Evolutionary conservation across 2,329 filamentous ascomycete genomes (phyloP).

Genomic region (Paraconiothyrium sp.): DNA sequence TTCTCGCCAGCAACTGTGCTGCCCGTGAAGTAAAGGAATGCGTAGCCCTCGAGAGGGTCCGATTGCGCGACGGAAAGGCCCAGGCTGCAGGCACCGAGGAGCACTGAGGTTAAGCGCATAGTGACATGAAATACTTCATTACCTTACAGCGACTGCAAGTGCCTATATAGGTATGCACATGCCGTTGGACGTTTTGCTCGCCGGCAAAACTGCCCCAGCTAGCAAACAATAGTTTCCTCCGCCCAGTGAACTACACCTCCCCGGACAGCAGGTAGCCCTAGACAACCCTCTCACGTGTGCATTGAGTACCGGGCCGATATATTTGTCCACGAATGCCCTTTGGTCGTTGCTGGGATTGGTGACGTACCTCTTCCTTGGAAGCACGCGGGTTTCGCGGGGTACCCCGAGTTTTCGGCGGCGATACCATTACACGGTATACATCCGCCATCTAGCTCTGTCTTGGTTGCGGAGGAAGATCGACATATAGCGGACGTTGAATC

Average conservation of each 20-base stretch:
- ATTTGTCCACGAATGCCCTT: slow-evolving; percentile 8
- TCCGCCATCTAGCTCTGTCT: not conserved
- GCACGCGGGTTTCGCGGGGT: not conserved
- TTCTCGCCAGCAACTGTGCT: slow-evolving; percentile 59
- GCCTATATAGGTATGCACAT: not conserved
- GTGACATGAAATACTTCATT: not conserved
- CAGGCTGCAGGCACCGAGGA: slow-evolving; percentile 4
- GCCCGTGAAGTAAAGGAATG: slow-evolving; percentile 63
- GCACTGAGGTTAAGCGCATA: slow-evolving; percentile 4
- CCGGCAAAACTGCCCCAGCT: slow-evolving; percentile 2
- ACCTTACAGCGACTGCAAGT: not conserved
- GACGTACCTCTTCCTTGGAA: not conserved
- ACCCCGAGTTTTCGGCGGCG: not conserved
- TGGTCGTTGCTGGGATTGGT: not conserved
- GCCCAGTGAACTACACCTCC: not conserved
- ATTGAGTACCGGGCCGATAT: not conserved
- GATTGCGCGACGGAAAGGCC: slow-evolving; percentile 26
- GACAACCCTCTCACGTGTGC: not conserved
- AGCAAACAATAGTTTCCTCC: not conserved
- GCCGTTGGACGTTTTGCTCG: not conserved
- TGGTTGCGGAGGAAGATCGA: slow-evolving; percentile 1
- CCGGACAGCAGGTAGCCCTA: not conserved
- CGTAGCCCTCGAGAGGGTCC: slow-evolving; percentile 57
- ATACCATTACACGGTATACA: not conserved
- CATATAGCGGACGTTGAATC: not conserved